These are phyloP conservation scores for Microstroma glucosiphilum DNA, from an alignment of 1,284 basidiomycete species.

Conservation along the genomic window DNA sequence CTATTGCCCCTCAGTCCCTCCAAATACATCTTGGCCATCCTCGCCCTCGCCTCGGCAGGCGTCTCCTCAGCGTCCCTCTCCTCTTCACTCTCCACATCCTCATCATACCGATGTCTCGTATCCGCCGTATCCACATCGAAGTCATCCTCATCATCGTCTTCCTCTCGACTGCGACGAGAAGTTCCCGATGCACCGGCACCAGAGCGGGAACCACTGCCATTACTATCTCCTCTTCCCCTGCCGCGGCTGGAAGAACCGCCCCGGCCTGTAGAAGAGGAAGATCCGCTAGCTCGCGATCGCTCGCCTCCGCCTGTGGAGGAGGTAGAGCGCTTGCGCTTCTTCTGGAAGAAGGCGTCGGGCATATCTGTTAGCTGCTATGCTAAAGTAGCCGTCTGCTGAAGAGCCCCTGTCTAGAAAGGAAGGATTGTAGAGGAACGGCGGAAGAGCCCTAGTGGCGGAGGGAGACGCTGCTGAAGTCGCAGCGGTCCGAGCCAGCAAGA, in stretches of 20 bases:
- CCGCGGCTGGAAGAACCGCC: neutral
- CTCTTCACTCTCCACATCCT: conserved; percentile 23
- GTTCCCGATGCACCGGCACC: neutral
- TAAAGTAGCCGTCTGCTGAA: too few species aligned
- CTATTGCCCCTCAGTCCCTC: conserved; percentile 59
- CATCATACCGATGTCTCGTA: conserved; percentile 33
- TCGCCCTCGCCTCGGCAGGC: conserved; percentile 82
- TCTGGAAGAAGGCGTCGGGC: conserved; percentile 51
- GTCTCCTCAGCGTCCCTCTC: conserved; percentile 59
- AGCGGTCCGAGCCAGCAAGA: too few species aligned
- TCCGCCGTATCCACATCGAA: conserved; percentile 29
- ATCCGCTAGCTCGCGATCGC: neutral
- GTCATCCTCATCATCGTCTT: conserved; percentile 20
- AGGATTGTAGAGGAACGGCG: too few species aligned
- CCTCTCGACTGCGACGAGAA: neutral
- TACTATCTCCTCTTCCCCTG: conserved; percentile 10
- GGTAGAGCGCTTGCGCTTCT: conserved; percentile 43
- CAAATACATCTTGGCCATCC: conserved; percentile 84
- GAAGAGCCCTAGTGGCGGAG: too few species aligned
- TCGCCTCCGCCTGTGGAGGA: neutral
- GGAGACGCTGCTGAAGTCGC: too few species aligned
- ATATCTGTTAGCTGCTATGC: conserved; percentile 7
- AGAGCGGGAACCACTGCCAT: neutral
- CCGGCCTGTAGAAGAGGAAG: neutral
- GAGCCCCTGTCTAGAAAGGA: too few species aligned